These are phyloP conservation scores for Gymnopilus dilepis DNA, from an alignment of 768 basidiomycete genomes.

Conservation along the genomic window DNA sequence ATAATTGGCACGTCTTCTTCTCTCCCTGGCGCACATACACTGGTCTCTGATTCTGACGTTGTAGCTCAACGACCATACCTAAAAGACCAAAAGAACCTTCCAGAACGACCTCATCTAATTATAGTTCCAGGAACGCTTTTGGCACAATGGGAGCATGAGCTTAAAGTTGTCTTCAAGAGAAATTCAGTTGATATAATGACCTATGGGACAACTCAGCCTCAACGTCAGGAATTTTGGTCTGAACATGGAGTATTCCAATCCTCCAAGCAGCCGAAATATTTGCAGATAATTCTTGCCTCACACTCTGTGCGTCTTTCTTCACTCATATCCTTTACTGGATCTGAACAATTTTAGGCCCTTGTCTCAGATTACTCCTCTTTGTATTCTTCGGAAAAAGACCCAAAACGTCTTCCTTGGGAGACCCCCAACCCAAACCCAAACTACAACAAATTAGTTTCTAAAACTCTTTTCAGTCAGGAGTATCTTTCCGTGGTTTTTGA, in stretches of 20 bases:
- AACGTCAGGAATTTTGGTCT: conserved; percentile 27
- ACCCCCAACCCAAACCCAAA: neutral
- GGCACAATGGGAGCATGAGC: conserved; percentile 29
- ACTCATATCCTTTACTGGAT: neutral
- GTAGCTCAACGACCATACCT: conserved; percentile 21
- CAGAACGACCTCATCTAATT: conserved; percentile 25
- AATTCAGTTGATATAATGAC: conserved; percentile 30
- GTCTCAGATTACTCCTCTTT: conserved; percentile 14
- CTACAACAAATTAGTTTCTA: neutral
- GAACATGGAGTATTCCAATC: conserved; percentile 10
- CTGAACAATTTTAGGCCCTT: conserved; percentile 21
- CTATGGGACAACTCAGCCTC: conserved; percentile 20
- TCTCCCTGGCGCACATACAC: no score
- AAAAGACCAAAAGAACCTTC: conserved; percentile 10
- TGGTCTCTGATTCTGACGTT: no score
- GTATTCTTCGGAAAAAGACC: neutral
- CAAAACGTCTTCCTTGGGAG: conserved; percentile 21
- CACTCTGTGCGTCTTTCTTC: conserved; percentile 29
- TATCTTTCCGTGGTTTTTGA: conserved; percentile 26
- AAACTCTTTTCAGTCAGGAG: conserved; percentile 22
- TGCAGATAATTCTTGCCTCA: conserved; percentile 28
- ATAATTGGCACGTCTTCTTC: conserved; percentile 24
- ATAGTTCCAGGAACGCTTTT: conserved; percentile 31
- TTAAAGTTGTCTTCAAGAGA: conserved; percentile 20
- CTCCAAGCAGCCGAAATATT: conserved; percentile 14